Evolutionary conservation across 257 asterid species (phyloP).

Genomic region (Solanum appendiculatum): DNA sequence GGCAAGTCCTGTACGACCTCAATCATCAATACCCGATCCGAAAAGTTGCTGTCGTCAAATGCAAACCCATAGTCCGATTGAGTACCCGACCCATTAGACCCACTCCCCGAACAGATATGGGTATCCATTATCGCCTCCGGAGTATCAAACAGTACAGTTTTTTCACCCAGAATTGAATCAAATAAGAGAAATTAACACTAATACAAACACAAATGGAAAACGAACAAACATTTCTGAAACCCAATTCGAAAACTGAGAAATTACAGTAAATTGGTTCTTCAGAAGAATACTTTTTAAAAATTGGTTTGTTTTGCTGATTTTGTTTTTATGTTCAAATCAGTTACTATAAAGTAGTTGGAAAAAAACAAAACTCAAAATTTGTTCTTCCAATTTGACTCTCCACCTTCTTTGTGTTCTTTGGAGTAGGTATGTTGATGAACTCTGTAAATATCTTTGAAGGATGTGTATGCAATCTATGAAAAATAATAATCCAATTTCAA

Average conservation of each 20-base stretch:
- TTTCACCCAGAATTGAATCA: background rate
- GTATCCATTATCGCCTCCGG: background rate
- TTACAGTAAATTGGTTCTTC: background rate
- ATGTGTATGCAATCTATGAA: background rate
- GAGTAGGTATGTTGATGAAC: background rate
- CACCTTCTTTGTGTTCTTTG: background rate
- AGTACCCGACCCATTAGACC: background rate
- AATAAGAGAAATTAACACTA: background rate
- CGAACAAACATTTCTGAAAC: background rate
- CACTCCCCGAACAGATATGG: background rate
- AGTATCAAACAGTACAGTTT: background rate
- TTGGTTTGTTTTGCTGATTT: too few relatives aligned
- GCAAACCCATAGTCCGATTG: conserved; percentile 47
- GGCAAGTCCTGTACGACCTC: conserved; percentile 44
- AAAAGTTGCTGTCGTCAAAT: conserved; percentile 58
- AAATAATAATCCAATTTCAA: too few relatives aligned
- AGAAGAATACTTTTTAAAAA: background rate
- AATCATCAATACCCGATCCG: conserved; percentile 59
- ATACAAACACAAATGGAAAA: background rate
- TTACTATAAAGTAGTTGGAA: background rate
- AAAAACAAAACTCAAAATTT: background rate
- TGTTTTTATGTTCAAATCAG: background rate
- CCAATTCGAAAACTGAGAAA: background rate
- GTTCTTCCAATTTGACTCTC: background rate
- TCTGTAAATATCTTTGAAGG: background rate